Percentiles rank a stretch among this genome's conserved stretches.
Conservation (phyloP, 306 rosid genomes). For the Cicer bijugum region DNA sequence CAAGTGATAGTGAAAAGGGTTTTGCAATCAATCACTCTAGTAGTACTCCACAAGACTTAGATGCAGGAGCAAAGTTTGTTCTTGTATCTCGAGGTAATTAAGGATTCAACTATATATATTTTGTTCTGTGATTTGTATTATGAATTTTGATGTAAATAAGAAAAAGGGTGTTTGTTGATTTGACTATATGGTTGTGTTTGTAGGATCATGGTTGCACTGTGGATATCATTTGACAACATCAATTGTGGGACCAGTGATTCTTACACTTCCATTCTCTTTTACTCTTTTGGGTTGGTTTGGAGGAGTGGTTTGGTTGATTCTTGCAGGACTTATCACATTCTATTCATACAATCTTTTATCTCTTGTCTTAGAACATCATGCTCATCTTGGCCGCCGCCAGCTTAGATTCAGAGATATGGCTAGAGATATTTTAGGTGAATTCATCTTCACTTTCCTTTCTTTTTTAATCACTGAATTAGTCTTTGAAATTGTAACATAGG, state of each 20-base stretch:
- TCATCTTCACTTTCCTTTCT: background rate
- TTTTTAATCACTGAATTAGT: background rate
- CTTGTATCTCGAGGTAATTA: slow-evolving; percentile 70
- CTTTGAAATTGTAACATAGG: background rate
- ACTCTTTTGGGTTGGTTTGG: slow-evolving; percentile 76
- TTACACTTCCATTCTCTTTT: slow-evolving; percentile 71
- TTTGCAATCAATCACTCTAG: slow-evolving; percentile 36
- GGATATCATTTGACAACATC: slow-evolving; percentile 88
- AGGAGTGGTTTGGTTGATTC: slow-evolving; percentile 64
- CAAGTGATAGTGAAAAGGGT: slow-evolving; percentile 54
- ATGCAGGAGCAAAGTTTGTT: slow-evolving; percentile 84
- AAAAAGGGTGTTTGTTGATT: slow-evolving; percentile 37
- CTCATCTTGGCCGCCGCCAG: slow-evolving; percentile 70
- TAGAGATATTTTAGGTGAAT: slow-evolving; percentile 61
- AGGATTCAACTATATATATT: background rate
- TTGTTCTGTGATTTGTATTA: background rate
- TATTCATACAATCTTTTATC: slow-evolving; percentile 83
- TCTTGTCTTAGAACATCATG: slow-evolving; percentile 72
- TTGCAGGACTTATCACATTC: slow-evolving; percentile 61
- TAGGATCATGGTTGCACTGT: slow-evolving; percentile 89
- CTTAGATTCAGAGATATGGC: slow-evolving; percentile 79
- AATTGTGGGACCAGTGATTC: slow-evolving; percentile 68
- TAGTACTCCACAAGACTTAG: slow-evolving; percentile 51
- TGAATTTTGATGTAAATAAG: background rate
- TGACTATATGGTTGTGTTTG: slow-evolving; percentile 27